Conservation (phyloP, 2,329 filamentous ascomycete genomes). For the Fusarium secorum region DNA sequence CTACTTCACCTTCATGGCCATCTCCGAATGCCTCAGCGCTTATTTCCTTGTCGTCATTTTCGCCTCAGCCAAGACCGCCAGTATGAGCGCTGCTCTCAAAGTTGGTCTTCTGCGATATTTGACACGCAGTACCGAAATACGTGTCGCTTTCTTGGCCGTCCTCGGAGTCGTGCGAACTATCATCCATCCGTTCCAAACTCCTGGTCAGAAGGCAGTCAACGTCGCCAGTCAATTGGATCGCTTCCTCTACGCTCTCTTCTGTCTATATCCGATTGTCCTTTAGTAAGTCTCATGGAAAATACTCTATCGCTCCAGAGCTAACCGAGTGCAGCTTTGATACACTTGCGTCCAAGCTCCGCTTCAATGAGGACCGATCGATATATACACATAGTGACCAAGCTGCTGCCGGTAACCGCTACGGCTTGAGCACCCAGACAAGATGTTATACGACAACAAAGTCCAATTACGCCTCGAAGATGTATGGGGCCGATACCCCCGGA, state of each 20-base stretch:
- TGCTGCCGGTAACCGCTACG: neutral
- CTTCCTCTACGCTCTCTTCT: constrained; percentile 52
- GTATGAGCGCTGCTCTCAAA: constrained; percentile 39
- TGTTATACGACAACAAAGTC: constrained; percentile 10
- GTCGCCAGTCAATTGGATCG: constrained; percentile 50
- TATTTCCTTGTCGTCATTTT: constrained; percentile 51
- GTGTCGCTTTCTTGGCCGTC: constrained; percentile 48
- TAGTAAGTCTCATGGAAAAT: constrained; percentile 41
- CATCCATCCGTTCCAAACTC: constrained; percentile 51
- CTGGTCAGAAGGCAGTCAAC: constrained; percentile 47
- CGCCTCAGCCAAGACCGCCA: constrained; percentile 40
- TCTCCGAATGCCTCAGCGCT: constrained; percentile 50
- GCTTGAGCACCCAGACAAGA: constrained; percentile 15
- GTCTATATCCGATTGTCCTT: constrained; percentile 51
- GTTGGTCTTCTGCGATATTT: constrained; percentile 49
- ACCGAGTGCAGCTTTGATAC: constrained; percentile 41
- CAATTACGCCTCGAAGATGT: constrained; percentile 8
- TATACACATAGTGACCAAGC: constrained; percentile 13
- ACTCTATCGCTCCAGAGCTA: neutral
- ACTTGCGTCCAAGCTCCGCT: constrained; percentile 44
- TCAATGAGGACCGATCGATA: constrained; percentile 23
- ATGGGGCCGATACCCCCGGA: neutral
- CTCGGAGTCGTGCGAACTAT: constrained; percentile 50
- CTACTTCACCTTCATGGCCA: constrained; percentile 52
- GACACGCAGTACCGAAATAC: constrained; percentile 50